Percentiles rank a stretch among this genome's conserved stretches.
phyloP scores from a whole-genome alignment of 352 stramenopile species.

The Phytophthora quininea region DNA sequence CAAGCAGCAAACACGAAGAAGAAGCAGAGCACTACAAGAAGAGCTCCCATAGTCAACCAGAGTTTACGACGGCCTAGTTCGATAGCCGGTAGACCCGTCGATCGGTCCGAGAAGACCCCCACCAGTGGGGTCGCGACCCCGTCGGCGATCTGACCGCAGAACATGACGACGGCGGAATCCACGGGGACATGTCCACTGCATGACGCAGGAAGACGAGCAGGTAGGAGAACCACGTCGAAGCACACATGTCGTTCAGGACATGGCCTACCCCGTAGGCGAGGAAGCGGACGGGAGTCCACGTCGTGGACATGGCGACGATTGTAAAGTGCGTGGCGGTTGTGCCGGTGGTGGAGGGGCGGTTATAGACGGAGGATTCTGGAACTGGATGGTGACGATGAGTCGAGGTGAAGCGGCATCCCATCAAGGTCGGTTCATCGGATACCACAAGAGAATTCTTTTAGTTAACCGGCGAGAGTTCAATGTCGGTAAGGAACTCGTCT shows the following conservation, averaged over 20 bases:
- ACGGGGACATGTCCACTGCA: slow-evolving; percentile 70
- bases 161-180: slow-evolving; percentile 87
- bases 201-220: slow-evolving; percentile 82
- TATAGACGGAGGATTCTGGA: not conserved
- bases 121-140: slow-evolving; percentile 81
- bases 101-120: slow-evolving; percentile 76
- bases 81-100: slow-evolving; percentile 62
- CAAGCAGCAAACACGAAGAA: slow-evolving; percentile 84
- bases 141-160: slow-evolving; percentile 85
- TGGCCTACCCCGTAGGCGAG: slow-evolving; percentile 84
- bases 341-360: slow-evolving; percentile 20
- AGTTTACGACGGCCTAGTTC: slow-evolving; percentile 78
- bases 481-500: slow-evolving; percentile 34
- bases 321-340: not conserved
- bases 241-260: slow-evolving; percentile 90
- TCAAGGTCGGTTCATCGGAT: no score
- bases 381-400: not conserved
- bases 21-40: slow-evolving; percentile 85
- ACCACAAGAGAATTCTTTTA: no score
- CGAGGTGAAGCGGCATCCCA: not conserved
- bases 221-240: slow-evolving; percentile 89
- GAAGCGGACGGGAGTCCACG: slow-evolving; percentile 68
- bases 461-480: slow-evolving; percentile 28
- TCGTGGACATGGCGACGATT: slow-evolving; percentile 7
- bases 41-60: slow-evolving; percentile 69